Evolutionary conservation across 148 eudicot species (phyloP).

Genomic region (Vaccinium vitisidaea): DNA sequence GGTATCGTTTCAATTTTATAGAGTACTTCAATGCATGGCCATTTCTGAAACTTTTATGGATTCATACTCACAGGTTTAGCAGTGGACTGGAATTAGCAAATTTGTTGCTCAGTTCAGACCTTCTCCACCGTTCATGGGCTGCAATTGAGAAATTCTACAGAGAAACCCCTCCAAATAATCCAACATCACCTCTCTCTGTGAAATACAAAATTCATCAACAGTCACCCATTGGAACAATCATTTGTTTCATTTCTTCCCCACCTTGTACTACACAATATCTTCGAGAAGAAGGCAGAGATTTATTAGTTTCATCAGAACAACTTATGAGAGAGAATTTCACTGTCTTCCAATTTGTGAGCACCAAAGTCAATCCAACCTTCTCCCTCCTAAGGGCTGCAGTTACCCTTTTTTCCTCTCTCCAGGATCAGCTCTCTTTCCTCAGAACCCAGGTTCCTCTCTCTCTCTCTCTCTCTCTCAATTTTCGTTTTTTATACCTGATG

Average conservation of each 20-base stretch:
- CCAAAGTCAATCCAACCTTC: conserved; percentile 28
- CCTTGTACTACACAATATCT: conserved; percentile 17
- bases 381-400: conserved; percentile 27
- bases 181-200: conserved; percentile 12
- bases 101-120: conserved; percentile 22
- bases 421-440: conserved; percentile 8
- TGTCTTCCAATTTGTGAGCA: conserved; percentile 21
- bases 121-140: conserved; percentile 17
- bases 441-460: conserved; percentile 16
- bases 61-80: conserved; percentile 24
- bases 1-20: neutral
- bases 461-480: neutral
- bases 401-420: conserved; percentile 16
- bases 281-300: conserved; percentile 16
- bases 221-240: neutral
- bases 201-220: conserved; percentile 8
- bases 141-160: conserved; percentile 15
- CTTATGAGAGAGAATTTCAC: neutral
- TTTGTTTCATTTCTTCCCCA: conserved; percentile 25
- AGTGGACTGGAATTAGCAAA: conserved; percentile 20
- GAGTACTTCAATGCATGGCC: neutral
- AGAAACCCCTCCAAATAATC: neutral
- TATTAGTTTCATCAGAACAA: conserved; percentile 22
- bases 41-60: neutral
- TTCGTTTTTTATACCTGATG: no score